Base-by-base conservation (phyloP, 2,329 filamentous ascomycete species). In the Aspergillus sp. region DNA sequence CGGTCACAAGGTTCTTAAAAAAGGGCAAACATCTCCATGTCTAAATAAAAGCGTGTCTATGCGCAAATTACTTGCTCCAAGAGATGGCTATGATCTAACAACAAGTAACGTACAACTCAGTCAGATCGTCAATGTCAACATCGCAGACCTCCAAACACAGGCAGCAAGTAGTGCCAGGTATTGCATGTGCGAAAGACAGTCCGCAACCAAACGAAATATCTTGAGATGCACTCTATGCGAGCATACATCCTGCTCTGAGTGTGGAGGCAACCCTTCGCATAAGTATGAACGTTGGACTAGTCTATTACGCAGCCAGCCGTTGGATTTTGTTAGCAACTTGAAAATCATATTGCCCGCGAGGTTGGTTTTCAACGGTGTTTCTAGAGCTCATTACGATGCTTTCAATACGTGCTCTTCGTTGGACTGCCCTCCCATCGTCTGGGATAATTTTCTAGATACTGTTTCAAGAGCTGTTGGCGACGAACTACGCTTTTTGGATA, bases 111-210 rank as follows among this genome's bases (percentile, higher is more conserved):
- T 61, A 33, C 39, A 46, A 10, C 26, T 52, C 5, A 40, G 33
- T 7, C 33, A 49, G 5, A 33, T 36, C 5, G 33, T 11, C 6
- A 32, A 40, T 5, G 12, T 56, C 3, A 41, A 54, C 26, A 43
- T 50, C 10, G 4, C 13, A n/a, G 46, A 50, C 7, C 45, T 67
- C 33, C 44, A 57, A 42, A 31, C 34, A 7, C 46, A 45, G 13
- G 61, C 58, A 27, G 46, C 53, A n/a, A 50, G 45, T 29, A 75
- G 70, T 45, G 60, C 65, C 7, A 69, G 71, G 8, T 63, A 75
- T n/a, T 86, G 82, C 49, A 60, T 63, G 34, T 85, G 82, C 45
- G 82, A 85, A 61, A 72, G 74, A 2, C 66, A 69, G 31, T 61
- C 60, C 3, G 52, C 59, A 0, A 59, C 72, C 2, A 64, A 67